Conservation (phyloP, 1,284 basidiomycete genomes). For the Blastosporella zonata region DNA sequence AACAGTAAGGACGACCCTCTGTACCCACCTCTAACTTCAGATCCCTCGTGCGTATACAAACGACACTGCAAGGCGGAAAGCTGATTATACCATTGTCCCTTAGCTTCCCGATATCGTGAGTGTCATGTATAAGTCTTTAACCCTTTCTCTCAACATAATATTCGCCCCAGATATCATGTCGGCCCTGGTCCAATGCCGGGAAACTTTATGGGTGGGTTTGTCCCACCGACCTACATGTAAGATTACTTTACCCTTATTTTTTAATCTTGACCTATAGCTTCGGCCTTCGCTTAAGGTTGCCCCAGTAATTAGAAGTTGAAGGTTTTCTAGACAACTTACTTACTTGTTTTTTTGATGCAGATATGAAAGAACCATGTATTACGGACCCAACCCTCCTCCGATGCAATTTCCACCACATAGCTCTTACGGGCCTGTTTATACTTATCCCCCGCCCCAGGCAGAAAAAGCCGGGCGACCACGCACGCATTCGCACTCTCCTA, state of each 20-base stretch:
- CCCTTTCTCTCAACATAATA: background rate
- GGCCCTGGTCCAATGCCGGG: constrained; percentile 5
- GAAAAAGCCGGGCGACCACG: constrained; percentile 9
- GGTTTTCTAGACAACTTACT: background rate
- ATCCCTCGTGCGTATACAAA: constrained; percentile 6
- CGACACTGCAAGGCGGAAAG: background rate
- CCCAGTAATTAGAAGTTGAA: constrained; percentile 13
- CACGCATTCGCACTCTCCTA: constrained; percentile 15
- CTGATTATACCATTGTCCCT: background rate
- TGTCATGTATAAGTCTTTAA: background rate
- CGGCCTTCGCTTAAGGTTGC: constrained; percentile 5
- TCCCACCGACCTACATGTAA: constrained; percentile 21
- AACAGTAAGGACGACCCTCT: constrained; percentile 19
- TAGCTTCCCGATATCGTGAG: constrained; percentile 13
- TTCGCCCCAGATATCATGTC: constrained; percentile 7
- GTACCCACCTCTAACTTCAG: constrained; percentile 22
- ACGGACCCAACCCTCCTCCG: constrained; percentile 15
- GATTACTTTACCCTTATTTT: background rate
- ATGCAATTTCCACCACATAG: constrained; percentile 6
- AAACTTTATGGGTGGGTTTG: constrained; percentile 10
- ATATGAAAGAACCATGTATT: constrained; percentile 17
- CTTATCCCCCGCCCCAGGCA: constrained; percentile 1
- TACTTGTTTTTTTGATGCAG: constrained; percentile 5
- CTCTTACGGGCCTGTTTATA: constrained; percentile 11
- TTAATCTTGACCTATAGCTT: constrained; percentile 4